These are phyloP conservation scores for Debaryomyces prosopidis DNA, from an alignment of 805 yeast genomes.

Conservation along the genomic window DNA sequence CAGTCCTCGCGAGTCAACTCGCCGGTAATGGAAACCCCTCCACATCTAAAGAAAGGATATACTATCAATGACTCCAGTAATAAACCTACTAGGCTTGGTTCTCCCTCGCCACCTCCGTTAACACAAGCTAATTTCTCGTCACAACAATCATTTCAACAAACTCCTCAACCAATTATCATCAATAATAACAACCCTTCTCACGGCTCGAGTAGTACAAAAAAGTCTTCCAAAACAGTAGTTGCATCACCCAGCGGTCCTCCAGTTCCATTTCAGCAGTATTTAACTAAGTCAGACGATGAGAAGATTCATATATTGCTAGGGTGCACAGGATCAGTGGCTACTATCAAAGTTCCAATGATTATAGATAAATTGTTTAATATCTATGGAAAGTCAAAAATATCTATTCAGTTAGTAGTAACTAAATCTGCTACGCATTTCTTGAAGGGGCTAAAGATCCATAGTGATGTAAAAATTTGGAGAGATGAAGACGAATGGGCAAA, in stretches of 20 bases:
- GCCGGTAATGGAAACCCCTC: conserved; percentile 17
- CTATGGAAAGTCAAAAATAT: conserved; percentile 66
- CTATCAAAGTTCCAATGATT: conserved; percentile 87
- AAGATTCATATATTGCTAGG: conserved; percentile 87
- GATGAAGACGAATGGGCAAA: conserved; percentile 90
- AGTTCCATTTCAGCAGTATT: conserved; percentile 72
- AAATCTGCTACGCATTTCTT: conserved; percentile 73
- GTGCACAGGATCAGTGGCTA: conserved; percentile 96
- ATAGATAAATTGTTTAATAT: conserved; percentile 82
- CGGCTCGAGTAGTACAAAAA: conserved; percentile 23
- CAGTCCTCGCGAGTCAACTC: conserved; percentile 18
- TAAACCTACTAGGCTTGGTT: background rate
- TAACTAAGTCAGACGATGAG: conserved; percentile 74
- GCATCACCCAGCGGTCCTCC: conserved; percentile 62
- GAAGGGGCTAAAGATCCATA: conserved; percentile 59
- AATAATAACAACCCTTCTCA: conserved; percentile 7
- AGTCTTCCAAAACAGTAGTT: conserved; percentile 52
- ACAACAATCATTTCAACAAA: conserved; percentile 2
- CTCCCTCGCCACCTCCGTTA: conserved; percentile 11
- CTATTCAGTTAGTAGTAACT: conserved; percentile 84
- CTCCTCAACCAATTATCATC: conserved; percentile 21
- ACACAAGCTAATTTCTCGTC: background rate
- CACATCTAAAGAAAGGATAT: conserved; percentile 6
- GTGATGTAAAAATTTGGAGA: conserved; percentile 84
- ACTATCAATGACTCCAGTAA: conserved; percentile 2